These are phyloP conservation scores for Trebouxia sp. DNA, from an alignment of 139 green algal species.

Conservation along the genomic window DNA sequence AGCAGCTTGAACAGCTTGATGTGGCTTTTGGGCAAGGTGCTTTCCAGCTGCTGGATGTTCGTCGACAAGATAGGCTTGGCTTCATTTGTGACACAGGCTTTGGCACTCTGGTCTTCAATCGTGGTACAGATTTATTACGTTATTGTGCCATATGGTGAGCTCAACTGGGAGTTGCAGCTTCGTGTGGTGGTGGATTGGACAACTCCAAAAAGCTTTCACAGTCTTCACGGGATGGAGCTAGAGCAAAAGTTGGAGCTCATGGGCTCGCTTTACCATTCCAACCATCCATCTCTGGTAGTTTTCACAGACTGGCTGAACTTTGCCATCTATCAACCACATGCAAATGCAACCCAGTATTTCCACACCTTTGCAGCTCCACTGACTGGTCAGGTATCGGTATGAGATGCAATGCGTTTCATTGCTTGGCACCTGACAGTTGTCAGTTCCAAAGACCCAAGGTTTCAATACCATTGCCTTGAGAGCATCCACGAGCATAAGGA, in stretches of 20 bases:
- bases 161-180: slow-evolving; percentile 7
- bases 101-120: not conserved
- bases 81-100: not conserved
- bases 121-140: slow-evolving; percentile 6
- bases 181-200: not conserved
- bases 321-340: slow-evolving; percentile 9
- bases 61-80: slow-evolving; percentile 7
- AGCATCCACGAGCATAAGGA: not conserved
- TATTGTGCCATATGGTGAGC: slow-evolving; percentile 9
- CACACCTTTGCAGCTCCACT: slow-evolving; percentile 9
- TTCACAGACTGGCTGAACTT: slow-evolving; percentile 4
- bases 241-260: not conserved
- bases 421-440: not conserved
- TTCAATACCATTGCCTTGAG: slow-evolving; percentile 3
- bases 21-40: slow-evolving; percentile 1
- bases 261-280: slow-evolving; percentile 1
- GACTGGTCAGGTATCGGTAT: not conserved
- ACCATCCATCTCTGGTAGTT: slow-evolving; percentile 2
- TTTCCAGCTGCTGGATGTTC: slow-evolving; percentile 8
- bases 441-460: not conserved
- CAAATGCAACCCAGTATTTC: not conserved
- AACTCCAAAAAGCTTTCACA: slow-evolving; percentile 1
- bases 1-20: slow-evolving; percentile 8
- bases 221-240: not conserved
- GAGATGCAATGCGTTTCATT: slow-evolving; percentile 3